Percentiles rank a stretch among this genome's conserved stretches.
phyloP scores from a whole-genome alignment of 805 yeast species.

The Kodamaea fukazawae region DNA sequence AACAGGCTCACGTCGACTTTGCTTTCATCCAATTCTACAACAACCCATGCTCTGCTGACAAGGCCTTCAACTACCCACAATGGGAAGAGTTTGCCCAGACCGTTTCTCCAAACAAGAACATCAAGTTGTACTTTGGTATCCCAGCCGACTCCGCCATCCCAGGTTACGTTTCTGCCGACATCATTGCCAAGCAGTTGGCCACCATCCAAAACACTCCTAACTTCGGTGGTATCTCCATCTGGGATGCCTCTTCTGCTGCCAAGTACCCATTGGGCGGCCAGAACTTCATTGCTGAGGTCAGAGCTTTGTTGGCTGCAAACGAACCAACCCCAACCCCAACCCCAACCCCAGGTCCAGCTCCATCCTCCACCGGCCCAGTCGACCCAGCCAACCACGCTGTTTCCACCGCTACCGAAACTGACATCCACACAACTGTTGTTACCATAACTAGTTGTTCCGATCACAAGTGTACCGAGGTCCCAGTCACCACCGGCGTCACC shows the following conservation, averaged over 20 bases:
- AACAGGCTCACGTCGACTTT: constrained; percentile 26
- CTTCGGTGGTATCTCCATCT: constrained; percentile 73
- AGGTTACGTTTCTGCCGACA: constrained; percentile 23
- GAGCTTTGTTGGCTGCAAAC: too few species aligned
- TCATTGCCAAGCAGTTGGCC: constrained; percentile 17
- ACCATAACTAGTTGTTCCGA: constrained; percentile 36
- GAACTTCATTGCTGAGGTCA: neutral
- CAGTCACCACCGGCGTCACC: constrained; percentile 33
- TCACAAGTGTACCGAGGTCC: constrained; percentile 21
- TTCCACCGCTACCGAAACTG: neutral
- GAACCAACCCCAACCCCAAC: too few species aligned
- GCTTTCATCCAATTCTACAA: constrained; percentile 41
- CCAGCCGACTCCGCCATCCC: constrained; percentile 33
- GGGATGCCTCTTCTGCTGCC: constrained; percentile 74
- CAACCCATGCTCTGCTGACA: constrained; percentile 29
- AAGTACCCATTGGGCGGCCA: constrained; percentile 27
- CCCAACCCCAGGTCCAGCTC: too few species aligned
- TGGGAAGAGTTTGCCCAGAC: constrained; percentile 32
- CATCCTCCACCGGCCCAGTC: too few species aligned
- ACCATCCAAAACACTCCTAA: constrained; percentile 14
- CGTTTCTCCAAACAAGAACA: constrained; percentile 32
- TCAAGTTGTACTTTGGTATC: constrained; percentile 33
- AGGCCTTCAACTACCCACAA: constrained; percentile 32
- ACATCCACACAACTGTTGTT: constrained; percentile 24
- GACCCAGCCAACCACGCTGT: neutral